Evolutionary conservation across 1,284 basidiomycete species (phyloP).

Genomic region (Moniliella sp.): DNA sequence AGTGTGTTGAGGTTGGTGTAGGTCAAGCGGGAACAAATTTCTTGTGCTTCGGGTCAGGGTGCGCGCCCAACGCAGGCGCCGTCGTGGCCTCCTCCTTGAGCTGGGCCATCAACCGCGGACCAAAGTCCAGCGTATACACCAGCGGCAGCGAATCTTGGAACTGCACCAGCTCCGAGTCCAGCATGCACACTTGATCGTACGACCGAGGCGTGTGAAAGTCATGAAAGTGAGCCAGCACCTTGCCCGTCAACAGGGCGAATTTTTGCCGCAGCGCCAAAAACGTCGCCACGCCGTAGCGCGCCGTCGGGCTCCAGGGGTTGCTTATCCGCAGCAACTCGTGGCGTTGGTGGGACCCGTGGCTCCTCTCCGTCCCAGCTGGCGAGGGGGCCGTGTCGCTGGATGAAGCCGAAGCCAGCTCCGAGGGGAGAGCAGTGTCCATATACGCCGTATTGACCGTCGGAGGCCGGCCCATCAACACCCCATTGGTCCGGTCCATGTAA

Average conservation of each 20-base stretch:
- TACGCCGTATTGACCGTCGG: constrained; percentile 51
- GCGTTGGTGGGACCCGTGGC: no score
- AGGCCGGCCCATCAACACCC: constrained; percentile 61
- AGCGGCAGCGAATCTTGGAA: constrained; percentile 57
- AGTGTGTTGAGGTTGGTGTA: constrained; percentile 18
- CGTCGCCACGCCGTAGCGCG: constrained; percentile 63
- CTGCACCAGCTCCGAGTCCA: constrained; percentile 64
- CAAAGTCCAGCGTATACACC: no score
- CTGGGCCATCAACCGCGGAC: no score
- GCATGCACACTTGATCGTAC: constrained; percentile 58
- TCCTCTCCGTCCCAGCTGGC: no score
- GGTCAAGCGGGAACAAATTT: constrained; percentile 18
- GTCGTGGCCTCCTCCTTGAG: no score
- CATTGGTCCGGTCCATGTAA: constrained; percentile 72
- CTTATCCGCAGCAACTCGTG: no score
- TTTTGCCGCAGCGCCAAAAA: constrained; percentile 69
- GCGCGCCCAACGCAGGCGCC: no score
- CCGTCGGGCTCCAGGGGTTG: no score
- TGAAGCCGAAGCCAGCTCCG: constrained; percentile 60
- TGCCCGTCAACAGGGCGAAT: constrained; percentile 63
- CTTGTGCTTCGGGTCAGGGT: constrained; percentile 44
- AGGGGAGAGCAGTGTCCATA: constrained; percentile 57
- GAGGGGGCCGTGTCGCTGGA: constrained; percentile 36
- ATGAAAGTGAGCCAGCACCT: constrained; percentile 83
- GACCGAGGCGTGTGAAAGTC: constrained; percentile 48